phyloP scores from a whole-genome alignment of 2,329 filamentous ascomycete genomes.

The Paraphoma chrysanthemicola region DNA sequence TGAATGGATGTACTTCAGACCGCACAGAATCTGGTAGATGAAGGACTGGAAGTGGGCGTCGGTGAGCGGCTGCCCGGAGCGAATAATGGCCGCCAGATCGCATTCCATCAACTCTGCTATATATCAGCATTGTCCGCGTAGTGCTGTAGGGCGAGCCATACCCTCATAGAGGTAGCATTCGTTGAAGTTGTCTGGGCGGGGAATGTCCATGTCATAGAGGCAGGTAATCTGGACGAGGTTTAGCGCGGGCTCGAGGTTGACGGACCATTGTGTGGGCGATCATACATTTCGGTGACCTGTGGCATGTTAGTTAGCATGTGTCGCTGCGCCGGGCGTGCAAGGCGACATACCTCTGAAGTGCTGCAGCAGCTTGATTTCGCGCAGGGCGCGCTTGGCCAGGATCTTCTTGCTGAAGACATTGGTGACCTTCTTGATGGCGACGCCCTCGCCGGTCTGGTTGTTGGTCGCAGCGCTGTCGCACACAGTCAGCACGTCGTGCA shows the following conservation, averaged over 20 bases:
- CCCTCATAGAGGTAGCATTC: slow-evolving; percentile 99
- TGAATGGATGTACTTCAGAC: slow-evolving; percentile 98
- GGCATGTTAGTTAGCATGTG: slow-evolving; percentile 26
- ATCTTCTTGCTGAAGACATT: slow-evolving; percentile 99
- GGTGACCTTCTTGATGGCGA: slow-evolving; percentile 99
- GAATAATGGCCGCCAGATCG: slow-evolving; percentile 96
- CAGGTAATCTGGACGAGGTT: slow-evolving; percentile 81
- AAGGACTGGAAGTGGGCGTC: slow-evolving; percentile 99
- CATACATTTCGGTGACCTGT: slow-evolving; percentile 57
- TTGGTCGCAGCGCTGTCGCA: slow-evolving; percentile 83
- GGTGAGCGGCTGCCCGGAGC: slow-evolving; percentile 94
- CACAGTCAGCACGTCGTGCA: slow-evolving; percentile 24
- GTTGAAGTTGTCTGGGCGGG: slow-evolving; percentile 96
- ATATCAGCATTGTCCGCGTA: slow-evolving; percentile 25
- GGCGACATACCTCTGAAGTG: slow-evolving; percentile 74
- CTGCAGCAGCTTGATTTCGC: slow-evolving; percentile 98
- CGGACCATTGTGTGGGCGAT: not conserved
- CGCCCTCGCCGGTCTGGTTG: slow-evolving; percentile 86
- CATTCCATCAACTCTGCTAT: slow-evolving; percentile 94
- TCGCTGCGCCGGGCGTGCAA: slow-evolving; percentile 1
- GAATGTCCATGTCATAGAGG: slow-evolving; percentile 99
- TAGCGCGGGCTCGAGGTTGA: slow-evolving; percentile 38
- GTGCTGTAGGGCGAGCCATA: slow-evolving; percentile 45
- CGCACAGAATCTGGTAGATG: slow-evolving; percentile 99
- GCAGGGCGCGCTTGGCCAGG: slow-evolving; percentile 92